Conservation (phyloP, 345 rosid genomes). For the Eucalyptus albens region DNA sequence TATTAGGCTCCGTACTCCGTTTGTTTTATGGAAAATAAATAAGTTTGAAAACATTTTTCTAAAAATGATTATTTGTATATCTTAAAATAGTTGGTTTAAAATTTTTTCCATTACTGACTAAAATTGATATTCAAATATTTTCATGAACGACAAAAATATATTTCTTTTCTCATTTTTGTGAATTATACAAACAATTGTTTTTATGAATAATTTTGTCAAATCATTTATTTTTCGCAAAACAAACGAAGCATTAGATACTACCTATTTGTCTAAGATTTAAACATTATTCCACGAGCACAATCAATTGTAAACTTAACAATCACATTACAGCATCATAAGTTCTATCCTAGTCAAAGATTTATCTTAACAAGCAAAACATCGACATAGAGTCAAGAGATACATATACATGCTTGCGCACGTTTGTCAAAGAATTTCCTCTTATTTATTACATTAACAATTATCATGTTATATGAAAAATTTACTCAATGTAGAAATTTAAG, state of each 20-base stretch:
- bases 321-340: neutral
- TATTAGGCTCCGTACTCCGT: accelerated
- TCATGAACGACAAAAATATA: neutral
- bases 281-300: neutral
- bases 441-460: neutral
- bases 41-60: neutral
- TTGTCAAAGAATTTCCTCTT: neutral
- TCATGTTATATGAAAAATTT: neutral
- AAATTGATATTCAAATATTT: neutral
- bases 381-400: neutral
- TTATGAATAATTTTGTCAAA: neutral
- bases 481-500: neutral
- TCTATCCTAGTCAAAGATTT: neutral
- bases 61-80: neutral
- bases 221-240: neutral
- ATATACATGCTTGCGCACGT: neutral
- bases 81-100: neutral
- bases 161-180: neutral
- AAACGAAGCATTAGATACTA: neutral
- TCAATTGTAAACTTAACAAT: neutral
- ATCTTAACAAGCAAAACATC: neutral
- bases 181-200: neutral
- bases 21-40: accelerated
- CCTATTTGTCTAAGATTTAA: neutral
- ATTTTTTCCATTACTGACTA: accelerated